A percentile compares a stretch with the other conserved stretches of the same genome.
phyloP scores from a whole-genome alignment of 2,329 filamentous ascomycete genomes.

The Colletotrichum sp. region DNA sequence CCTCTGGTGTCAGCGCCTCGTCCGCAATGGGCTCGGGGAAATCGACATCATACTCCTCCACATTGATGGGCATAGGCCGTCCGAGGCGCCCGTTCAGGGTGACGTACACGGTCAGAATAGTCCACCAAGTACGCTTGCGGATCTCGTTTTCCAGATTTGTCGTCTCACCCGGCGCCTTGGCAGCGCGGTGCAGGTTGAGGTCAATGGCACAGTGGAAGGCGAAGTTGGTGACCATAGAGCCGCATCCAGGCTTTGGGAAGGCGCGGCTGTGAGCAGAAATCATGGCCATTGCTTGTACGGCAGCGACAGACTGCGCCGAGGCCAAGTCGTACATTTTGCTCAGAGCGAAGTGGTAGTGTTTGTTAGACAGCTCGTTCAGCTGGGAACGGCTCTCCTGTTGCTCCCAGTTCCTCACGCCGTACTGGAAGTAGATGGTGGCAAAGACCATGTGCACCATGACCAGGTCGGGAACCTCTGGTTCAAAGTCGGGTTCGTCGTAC shows the following conservation, averaged over 20 bases:
- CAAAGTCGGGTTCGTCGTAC: conserved; percentile 72
- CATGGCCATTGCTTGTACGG: conserved; percentile 76
- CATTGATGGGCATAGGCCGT: conserved; percentile 74
- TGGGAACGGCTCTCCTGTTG: conserved; percentile 56
- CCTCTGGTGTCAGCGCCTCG: conserved; percentile 69
- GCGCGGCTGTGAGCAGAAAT: conserved; percentile 75
- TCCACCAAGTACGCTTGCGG: conserved; percentile 81
- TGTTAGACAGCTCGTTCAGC: conserved; percentile 71
- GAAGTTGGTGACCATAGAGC: conserved; percentile 69
- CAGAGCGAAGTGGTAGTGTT: conserved; percentile 79
- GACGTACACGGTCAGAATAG: conserved; percentile 67
- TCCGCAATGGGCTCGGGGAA: conserved; percentile 76
- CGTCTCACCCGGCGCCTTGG: conserved; percentile 50
- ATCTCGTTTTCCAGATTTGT: conserved; percentile 73
- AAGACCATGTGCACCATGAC: conserved; percentile 82
- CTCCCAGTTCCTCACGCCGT: conserved; percentile 71
- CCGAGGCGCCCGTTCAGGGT: conserved; percentile 79
- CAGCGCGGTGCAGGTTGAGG: conserved; percentile 75
- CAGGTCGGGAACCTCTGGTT: conserved; percentile 66
- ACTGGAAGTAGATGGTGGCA: conserved; percentile 79
- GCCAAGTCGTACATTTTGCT: conserved; percentile 71
- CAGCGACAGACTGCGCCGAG: conserved; percentile 64
- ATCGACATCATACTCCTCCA: conserved; percentile 80
- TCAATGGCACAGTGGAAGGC: conserved; percentile 75
- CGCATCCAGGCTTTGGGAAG: conserved; percentile 80